Evolutionary conservation across 495 filamentous ascomycete species (phyloP), one percentile per base, ranked within the genome.

Genomic region (Talaromyces trachyspermus): DNA sequence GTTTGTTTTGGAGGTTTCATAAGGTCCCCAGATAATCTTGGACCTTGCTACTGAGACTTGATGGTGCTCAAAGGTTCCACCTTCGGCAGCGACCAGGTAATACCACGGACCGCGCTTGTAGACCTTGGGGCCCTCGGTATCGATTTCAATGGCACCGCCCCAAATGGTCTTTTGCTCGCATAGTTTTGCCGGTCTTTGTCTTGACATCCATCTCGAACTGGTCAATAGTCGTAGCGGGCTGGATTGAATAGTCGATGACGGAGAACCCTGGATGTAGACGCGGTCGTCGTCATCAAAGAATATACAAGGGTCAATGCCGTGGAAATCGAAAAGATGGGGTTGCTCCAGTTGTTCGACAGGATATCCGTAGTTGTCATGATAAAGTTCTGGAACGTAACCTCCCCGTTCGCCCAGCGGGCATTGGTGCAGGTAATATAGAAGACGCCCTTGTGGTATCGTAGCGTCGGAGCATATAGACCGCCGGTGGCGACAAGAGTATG

Each of bases 51-150:
- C 65, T 64, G 65, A 70, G 52, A 69, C 65, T 63, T 67, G 19
- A 35, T 46, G 43, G 2, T 17, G 26, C 5, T 20, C 24, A 9
- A 68, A 76, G 1, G 80, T 81, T 12, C 79, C 80, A 1, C 77
- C 78, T 63, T 84, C 79, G 0, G 79, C 79, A 30, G 76, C 75
- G 48, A 84, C 55, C 27, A 85, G 65, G 49, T 85, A 84, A 53
- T 83, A 83, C 62, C 70, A 82, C 0, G 70, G 78, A 50, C 78
- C 77, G 39, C 78, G 77, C 43, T 70, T 71, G 58, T 81, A 84
- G 15, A 83, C 52, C 46, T 82, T 79, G 5, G 80, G 78, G 4
- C 78, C 79, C 56, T 83, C 80, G 5, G 77, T n/a, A n/a, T n/a
- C n/a, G n/a, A n/a, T n/a, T n/a, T n/a, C n/a, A n/a, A n/a, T n/a